Conservation (phyloP, 108 stramenopile species). For the Chaetoceros muelleri region DNA sequence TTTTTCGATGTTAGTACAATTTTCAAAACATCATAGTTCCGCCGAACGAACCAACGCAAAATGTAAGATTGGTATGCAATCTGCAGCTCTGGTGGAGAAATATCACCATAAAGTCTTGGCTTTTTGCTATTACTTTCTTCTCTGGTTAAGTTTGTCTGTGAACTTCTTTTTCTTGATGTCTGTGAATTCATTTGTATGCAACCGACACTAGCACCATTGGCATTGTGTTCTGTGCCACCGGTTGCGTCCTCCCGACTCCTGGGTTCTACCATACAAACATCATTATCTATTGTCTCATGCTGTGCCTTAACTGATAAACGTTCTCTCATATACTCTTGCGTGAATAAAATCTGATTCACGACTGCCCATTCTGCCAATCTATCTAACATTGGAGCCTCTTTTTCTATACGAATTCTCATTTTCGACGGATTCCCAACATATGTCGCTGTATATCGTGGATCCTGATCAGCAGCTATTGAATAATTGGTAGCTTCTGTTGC, state of each 20-base stretch:
- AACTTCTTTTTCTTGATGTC: too few species aligned
- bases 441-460: conserved; percentile 5
- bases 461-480: not conserved
- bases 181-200: too few species aligned
- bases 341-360: conserved; percentile 29
- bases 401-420: not conserved
- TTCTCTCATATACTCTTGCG: conserved; percentile 9
- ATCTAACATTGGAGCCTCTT: conserved; percentile 11
- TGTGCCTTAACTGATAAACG: not conserved
- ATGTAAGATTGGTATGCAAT: conserved; percentile 18
- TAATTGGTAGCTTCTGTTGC: too few species aligned
- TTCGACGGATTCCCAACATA: conserved; percentile 23
- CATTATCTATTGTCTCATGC: not conserved
- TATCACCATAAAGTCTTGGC: not conserved
- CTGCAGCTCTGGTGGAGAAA: conserved; percentile 2
- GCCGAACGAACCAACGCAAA: conserved; percentile 31
- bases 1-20: not conserved
- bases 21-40: conserved; percentile 10
- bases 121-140: too few species aligned
- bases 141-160: too few species aligned
- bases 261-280: too few species aligned
- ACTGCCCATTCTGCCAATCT: conserved; percentile 32
- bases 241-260: not conserved
- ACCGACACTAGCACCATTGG: not conserved
- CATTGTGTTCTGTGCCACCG: not conserved